Evolutionary conservation across 108 stramenopile genomes (phyloP).

Genomic region (Aureococcus anophagefferens): DNA sequence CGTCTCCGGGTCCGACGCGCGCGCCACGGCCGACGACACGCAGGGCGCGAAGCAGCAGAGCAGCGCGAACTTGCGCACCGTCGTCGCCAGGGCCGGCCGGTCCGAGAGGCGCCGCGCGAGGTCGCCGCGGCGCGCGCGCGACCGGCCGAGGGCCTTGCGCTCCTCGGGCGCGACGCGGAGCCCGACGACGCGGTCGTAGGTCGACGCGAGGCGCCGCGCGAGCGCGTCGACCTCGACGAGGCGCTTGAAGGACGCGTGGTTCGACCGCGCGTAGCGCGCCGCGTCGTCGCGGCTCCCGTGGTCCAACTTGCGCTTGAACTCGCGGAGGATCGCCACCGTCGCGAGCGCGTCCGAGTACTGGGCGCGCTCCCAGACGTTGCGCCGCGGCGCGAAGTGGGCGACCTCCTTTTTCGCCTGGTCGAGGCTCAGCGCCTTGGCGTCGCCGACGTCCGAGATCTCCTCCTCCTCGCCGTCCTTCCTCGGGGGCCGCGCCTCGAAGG

Average conservation of each 20-base stretch:
- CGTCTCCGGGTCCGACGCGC: neutral
- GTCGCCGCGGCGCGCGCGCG: neutral
- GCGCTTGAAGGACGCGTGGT: neutral
- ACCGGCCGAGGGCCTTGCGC: neutral
- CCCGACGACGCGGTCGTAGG: neutral
- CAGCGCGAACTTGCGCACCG: neutral
- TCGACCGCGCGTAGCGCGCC: neutral
- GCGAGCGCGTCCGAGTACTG: neutral
- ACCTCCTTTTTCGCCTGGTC: neutral
- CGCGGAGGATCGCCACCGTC: neutral
- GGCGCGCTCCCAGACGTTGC: neutral
- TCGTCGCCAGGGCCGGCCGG: neutral
- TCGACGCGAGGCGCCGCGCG: neutral
- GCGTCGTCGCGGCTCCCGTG: neutral
- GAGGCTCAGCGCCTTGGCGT: neutral
- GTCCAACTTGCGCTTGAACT: neutral
- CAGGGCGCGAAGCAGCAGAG: neutral
- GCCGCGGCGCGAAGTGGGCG: neutral
- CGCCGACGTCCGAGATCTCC: neutral
- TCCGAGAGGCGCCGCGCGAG: neutral
- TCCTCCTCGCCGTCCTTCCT: too few relatives aligned
- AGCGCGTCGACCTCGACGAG: neutral
- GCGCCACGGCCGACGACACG: neutral
- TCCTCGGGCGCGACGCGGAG: neutral
- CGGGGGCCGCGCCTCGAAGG: neutral